These are phyloP conservation scores for Penicillium concentricum DNA, from an alignment of 2,329 filamentous ascomycete species.

Conservation along the genomic window DNA sequence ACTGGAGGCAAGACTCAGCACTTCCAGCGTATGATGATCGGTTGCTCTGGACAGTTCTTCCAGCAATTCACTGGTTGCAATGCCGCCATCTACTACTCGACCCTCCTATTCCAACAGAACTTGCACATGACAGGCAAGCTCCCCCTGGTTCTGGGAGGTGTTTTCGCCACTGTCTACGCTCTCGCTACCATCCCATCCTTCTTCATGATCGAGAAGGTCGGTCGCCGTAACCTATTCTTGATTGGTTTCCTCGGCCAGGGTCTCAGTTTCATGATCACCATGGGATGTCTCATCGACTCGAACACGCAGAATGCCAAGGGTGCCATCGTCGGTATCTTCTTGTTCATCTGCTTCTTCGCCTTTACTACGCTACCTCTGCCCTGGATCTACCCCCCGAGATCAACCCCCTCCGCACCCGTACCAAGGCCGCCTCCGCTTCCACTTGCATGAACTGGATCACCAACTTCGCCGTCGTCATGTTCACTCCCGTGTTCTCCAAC, in stretches of 20 bases:
- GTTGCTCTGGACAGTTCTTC: conserved; percentile 34
- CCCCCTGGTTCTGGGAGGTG: conserved; percentile 26
- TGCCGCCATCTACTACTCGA: conserved; percentile 46
- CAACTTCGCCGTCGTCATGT: conserved; percentile 54
- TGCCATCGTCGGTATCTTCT: conserved; percentile 59
- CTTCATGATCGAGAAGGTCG: conserved; percentile 39
- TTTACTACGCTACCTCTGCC: conserved; percentile 63
- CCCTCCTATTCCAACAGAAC: conserved; percentile 45
- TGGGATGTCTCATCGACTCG: conserved; percentile 31
- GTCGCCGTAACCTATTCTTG: conserved; percentile 40
- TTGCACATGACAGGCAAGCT: conserved; percentile 25
- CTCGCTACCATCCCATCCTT: conserved; percentile 28
- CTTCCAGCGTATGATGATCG: conserved; percentile 31
- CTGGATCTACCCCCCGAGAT: conserved; percentile 54
- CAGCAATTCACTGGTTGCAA: conserved; percentile 50
- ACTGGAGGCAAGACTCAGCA: conserved; percentile 31
- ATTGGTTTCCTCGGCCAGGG: conserved; percentile 36
- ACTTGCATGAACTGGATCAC: conserved; percentile 54
- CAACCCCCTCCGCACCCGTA: conserved; percentile 53
- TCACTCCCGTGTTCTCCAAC: conserved; percentile 39
- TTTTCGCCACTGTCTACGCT: conserved; percentile 28
- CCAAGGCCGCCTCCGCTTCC: conserved; percentile 52
- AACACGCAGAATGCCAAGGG: conserved; percentile 29
- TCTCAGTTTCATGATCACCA: conserved; percentile 32
- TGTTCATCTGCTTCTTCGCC: conserved; percentile 66